Conservation (phyloP, 2,329 filamentous ascomycete species). For the Aspergillus sp. region DNA sequence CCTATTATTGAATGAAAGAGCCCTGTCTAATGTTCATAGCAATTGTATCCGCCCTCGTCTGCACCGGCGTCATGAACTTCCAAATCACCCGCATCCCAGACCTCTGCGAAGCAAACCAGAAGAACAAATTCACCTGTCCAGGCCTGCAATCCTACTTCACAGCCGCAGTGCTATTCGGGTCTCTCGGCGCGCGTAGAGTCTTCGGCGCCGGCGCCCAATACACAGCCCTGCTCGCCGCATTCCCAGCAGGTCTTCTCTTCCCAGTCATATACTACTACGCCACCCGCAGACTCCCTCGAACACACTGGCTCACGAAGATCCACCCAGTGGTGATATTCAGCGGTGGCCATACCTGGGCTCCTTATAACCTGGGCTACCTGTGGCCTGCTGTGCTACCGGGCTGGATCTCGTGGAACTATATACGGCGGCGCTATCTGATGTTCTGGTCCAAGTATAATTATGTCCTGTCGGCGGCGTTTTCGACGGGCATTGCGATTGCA, state of each 20-base stretch:
- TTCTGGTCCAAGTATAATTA: slow-evolving; percentile 31
- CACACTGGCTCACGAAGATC: background rate
- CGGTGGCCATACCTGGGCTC: background rate
- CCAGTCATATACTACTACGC: slow-evolving; percentile 4
- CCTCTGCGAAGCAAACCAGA: slow-evolving; percentile 2
- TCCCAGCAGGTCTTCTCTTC: slow-evolving; percentile 2
- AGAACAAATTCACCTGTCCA: slow-evolving; percentile 3
- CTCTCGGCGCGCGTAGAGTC: slow-evolving; percentile 1
- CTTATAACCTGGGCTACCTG: slow-evolving; percentile 7
- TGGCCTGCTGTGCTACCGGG: slow-evolving; percentile 1
- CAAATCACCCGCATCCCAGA: slow-evolving; percentile 3
- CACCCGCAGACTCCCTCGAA: background rate
- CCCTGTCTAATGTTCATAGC: background rate
- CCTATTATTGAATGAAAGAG: background rate
- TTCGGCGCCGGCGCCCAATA: slow-evolving; percentile 4
- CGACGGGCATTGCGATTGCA: slow-evolving; percentile 35
- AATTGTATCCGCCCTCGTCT: slow-evolving; percentile 4
- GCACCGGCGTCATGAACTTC: slow-evolving; percentile 4
- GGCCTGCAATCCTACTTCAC: slow-evolving; percentile 2
- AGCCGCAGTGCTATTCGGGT: slow-evolving; percentile 6
- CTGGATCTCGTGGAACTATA: background rate
- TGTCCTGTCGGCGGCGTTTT: slow-evolving; percentile 36
- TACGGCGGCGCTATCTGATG: background rate
- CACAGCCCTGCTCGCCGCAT: slow-evolving; percentile 3
- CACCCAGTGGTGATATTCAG: background rate